phyloP scores from a whole-genome alignment of 2,329 filamentous ascomycete genomes.

The Passalora sequoiae region DNA sequence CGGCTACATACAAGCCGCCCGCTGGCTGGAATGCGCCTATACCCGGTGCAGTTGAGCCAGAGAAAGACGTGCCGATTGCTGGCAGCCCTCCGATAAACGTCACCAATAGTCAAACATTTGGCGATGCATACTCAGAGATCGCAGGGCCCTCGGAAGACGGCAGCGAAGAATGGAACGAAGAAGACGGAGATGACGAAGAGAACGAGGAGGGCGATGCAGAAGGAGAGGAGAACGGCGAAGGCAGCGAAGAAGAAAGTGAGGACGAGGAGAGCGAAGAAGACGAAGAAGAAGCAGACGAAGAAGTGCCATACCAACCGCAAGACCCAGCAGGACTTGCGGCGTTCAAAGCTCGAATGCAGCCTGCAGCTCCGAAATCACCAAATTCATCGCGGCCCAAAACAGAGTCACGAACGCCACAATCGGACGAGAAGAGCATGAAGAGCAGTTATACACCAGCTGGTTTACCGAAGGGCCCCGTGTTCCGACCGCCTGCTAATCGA shows the following conservation, averaged over 20 bases:
- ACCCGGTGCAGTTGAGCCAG: slow-evolving; percentile 5
- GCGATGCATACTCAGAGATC: slow-evolving; percentile 24
- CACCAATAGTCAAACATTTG: slow-evolving; percentile 22
- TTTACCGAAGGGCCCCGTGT: slow-evolving; percentile 45
- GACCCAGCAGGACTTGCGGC: slow-evolving; percentile 22
- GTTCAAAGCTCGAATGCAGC: slow-evolving; percentile 25
- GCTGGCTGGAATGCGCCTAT: slow-evolving; percentile 37
- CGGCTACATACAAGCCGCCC: slow-evolving; percentile 14
- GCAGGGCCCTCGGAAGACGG: slow-evolving; percentile 20
- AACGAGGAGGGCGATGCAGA: slow-evolving; percentile 23
- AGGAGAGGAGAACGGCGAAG: slow-evolving; percentile 34
- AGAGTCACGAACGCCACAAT: slow-evolving; percentile 21
- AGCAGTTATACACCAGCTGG: slow-evolving; percentile 35
- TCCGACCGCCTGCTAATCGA: slow-evolving; percentile 46
- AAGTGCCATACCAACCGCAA: slow-evolving; percentile 31
- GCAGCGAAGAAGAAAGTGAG: slow-evolving; percentile 26
- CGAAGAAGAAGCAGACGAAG: slow-evolving; percentile 45
- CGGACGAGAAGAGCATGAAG: slow-evolving; percentile 23
- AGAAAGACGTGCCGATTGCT: slow-evolving; percentile 42
- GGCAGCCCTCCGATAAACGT: slow-evolving; percentile 46
- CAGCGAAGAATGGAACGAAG: slow-evolving; percentile 29
- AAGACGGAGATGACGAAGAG: slow-evolving; percentile 36
- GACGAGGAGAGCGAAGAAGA: slow-evolving; percentile 31
- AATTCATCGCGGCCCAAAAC: slow-evolving; percentile 2
- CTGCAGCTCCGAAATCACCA: slow-evolving; percentile 19